phyloP scores from a whole-genome alignment of 2,329 filamentous ascomycete genomes.

The Claviceps cyperi region DNA sequence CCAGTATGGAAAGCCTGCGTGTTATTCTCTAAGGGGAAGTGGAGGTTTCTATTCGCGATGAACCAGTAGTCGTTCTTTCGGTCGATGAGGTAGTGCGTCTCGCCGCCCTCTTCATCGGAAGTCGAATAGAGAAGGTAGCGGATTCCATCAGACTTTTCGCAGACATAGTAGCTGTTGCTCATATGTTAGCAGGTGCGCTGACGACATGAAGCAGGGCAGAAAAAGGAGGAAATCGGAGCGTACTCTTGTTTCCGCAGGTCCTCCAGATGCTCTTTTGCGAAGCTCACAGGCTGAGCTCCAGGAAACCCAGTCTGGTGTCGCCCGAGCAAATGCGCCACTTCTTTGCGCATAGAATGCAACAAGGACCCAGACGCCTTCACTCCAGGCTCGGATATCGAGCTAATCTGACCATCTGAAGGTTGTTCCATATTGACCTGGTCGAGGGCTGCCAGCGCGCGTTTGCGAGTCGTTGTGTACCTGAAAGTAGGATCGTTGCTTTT shows the following conservation, averaged over 20 bases:
- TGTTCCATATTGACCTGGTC: conserved; percentile 15
- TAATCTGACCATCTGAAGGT: conserved; percentile 22
- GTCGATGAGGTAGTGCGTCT: conserved; percentile 86
- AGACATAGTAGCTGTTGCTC: conserved; percentile 72
- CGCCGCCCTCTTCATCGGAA: conserved; percentile 40
- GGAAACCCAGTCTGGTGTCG: conserved; percentile 60
- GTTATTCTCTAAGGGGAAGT: conserved; percentile 62
- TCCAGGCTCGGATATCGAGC: conserved; percentile 45
- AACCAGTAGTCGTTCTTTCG: conserved; percentile 96
- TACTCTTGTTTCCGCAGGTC: conserved; percentile 69
- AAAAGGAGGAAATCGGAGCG: conserved; percentile 11
- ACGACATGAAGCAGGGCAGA: neutral
- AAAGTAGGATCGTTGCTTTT: neutral
- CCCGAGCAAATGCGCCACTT: conserved; percentile 63
- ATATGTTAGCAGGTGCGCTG: conserved; percentile 4
- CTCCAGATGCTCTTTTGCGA: conserved; percentile 65
- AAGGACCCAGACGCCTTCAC: conserved; percentile 49
- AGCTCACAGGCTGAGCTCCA: conserved; percentile 88
- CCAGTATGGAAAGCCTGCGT: conserved; percentile 56
- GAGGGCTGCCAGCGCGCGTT: neutral
- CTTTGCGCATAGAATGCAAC: conserved; percentile 47
- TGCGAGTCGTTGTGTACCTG: neutral
- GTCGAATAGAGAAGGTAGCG: conserved; percentile 90
- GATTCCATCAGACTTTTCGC: conserved; percentile 95
- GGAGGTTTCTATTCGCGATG: conserved; percentile 52